Base-by-base conservation (phyloP, 2,329 filamentous ascomycete species). In the Chrysosporium keratinophilum region DNA sequence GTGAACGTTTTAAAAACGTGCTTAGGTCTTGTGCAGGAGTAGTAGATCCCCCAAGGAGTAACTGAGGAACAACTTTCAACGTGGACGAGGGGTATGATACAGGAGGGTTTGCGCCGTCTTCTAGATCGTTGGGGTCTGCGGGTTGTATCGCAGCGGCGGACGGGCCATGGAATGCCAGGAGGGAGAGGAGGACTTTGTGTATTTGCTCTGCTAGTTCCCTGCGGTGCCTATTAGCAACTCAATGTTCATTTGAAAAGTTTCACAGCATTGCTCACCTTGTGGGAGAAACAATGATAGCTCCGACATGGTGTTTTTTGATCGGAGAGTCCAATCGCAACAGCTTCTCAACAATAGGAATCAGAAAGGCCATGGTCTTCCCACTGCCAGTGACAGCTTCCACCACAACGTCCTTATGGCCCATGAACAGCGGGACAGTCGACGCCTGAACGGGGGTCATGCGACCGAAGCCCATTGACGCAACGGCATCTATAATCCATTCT, bases 401-500 rank as follows among this genome's bases (percentile, higher is more conserved):
- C 0, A 95, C 89, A 3, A 95, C 87, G 69, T 95, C 89, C 65
- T 94, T 95, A 67, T 95, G 87, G 50, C 82, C 84, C 71, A 90
- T 83, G 66, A 95, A 93, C 50, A 95, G 79, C 11, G 89, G 88
- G 60, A 96, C 85, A 3, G 88, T 85, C 56, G 88, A 91, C 43
- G 90, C 88, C 72, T 97, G 91, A n/a, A 96, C 90, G 0, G 91
- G 91, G 2, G 90, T 96, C 78, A 93, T 90, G 67, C 85, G 84
- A 58, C 78, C 74, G 69, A 95, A 95, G 57, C 88, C 88, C 84
- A 93, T 91, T 59, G 83, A 81, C 48, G 82, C 77, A 47, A 94
- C 83, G 56, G 88, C 89, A 60, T 94, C 87, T 52, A 93, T 75
- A 54, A 93, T 82, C 88, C 90, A 97, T 80, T 84, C 78, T 56